Evolutionary conservation across 2,329 filamentous ascomycete species (phyloP).

Genomic region (Tolypocladium album): DNA sequence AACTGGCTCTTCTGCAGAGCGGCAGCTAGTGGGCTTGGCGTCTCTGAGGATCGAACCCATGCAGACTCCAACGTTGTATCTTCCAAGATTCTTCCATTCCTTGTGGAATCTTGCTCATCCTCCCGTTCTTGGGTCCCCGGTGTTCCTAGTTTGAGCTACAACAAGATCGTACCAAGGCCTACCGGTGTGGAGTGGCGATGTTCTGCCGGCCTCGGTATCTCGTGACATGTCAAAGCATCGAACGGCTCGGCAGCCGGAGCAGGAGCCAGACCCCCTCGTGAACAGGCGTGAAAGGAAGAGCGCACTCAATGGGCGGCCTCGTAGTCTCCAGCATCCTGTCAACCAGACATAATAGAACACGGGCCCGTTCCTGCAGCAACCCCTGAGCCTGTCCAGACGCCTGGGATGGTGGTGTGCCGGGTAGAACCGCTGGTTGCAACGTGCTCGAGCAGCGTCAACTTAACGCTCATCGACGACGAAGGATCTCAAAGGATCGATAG

Average conservation of each 20-base stretch:
- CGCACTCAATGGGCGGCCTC: neutral
- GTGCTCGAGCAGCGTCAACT: neutral
- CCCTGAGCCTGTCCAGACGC: neutral
- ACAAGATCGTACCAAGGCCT: neutral
- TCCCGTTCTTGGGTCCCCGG: neutral
- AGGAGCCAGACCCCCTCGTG: too few species aligned
- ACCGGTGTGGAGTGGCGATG: neutral
- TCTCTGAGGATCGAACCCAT: neutral
- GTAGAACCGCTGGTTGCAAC: neutral
- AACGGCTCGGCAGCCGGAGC: neutral
- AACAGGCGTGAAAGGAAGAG: neutral
- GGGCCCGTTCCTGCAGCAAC: neutral
- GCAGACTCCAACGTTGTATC: neutral
- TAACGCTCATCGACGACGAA: neutral
- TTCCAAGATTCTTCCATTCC: neutral
- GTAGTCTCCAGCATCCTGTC: neutral
- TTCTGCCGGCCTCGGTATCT: neutral
- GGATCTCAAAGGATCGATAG: neutral
- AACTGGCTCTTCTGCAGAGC: neutral
- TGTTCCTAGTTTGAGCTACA: neutral
- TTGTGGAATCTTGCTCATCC: neutral
- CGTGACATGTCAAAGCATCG: neutral
- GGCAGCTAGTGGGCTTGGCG: neutral
- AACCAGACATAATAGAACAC: neutral
- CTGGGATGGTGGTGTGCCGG: neutral